Conservation (phyloP, 2,329 filamentous ascomycete species). For the Apiospora koreana region DNA sequence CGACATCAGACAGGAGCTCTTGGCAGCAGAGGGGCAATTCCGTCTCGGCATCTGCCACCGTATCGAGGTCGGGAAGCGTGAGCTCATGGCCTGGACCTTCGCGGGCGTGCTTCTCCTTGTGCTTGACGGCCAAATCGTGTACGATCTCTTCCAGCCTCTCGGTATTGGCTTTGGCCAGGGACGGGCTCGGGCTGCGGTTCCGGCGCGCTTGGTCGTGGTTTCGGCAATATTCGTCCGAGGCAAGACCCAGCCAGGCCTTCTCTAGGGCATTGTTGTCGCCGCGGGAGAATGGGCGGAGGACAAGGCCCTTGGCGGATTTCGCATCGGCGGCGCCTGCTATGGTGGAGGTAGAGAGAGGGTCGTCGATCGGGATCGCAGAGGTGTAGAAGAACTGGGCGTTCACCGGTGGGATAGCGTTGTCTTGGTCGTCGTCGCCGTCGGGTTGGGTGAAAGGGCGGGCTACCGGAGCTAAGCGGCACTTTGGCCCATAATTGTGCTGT, state of each 20-base stretch:
- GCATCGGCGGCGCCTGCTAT: constrained; percentile 52
- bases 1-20: constrained; percentile 47
- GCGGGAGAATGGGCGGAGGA: constrained; percentile 75
- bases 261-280: constrained; percentile 81
- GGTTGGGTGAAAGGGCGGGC: constrained; percentile 36
- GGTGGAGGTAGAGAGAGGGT: constrained; percentile 72
- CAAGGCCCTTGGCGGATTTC: constrained; percentile 52
- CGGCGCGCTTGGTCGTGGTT: constrained; percentile 45
- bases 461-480: constrained; percentile 57
- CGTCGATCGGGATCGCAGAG: constrained; percentile 80
- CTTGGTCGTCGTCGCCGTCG: constrained; percentile 34
- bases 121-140: constrained; percentile 44
- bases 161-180: constrained; percentile 35
- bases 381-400: constrained; percentile 83
- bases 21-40: constrained; percentile 48
- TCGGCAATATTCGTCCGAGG: constrained; percentile 47
- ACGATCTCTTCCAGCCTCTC: constrained; percentile 42
- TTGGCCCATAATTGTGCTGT: constrained; percentile 59
- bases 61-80: constrained; percentile 28
- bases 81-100: constrained; percentile 35
- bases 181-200: constrained; percentile 34
- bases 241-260: constrained; percentile 70
- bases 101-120: constrained; percentile 48
- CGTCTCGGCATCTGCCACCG: constrained; percentile 29
- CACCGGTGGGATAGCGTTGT: constrained; percentile 55